A percentile compares a stretch with the other conserved stretches of the same genome.
These are phyloP conservation scores for Stachybotrys chartarum DNA, from an alignment of 2,329 filamentous ascomycete species.

Conservation along the genomic window DNA sequence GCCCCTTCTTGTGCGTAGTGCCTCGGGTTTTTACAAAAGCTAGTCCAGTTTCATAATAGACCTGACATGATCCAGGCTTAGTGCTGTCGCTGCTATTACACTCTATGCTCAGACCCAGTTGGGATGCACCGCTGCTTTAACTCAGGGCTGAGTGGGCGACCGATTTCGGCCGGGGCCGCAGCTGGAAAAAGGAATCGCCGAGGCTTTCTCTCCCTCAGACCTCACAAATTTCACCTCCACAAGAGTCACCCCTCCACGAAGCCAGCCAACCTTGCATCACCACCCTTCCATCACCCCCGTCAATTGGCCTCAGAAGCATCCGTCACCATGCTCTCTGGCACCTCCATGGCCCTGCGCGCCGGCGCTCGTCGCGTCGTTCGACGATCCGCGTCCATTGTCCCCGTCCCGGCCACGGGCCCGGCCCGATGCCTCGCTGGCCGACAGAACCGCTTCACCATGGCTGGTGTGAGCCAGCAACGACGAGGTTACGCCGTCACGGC, in stretches of 20 bases:
- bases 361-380: conserved; percentile 7
- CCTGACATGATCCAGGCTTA: too few relatives aligned
- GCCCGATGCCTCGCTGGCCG: conserved; percentile 1
- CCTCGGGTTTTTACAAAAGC: too few relatives aligned
- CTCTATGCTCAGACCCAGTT: too few relatives aligned
- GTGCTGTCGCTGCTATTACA: too few relatives aligned
- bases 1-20: too few relatives aligned
- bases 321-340: conserved; percentile 9
- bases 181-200: too few relatives aligned
- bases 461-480: conserved; percentile 1
- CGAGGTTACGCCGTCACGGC: conserved; percentile 30
- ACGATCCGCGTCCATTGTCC: conserved; percentile 9
- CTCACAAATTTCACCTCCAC: neutral
- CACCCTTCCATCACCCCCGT: neutral
- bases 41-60: too few relatives aligned
- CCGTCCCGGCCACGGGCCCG: neutral
- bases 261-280: neutral
- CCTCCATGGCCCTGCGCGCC: conserved; percentile 7
- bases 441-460: conserved; percentile 2
- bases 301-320: conserved; percentile 7
- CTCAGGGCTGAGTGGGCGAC: neutral
- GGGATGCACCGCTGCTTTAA: neutral
- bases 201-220: too few relatives aligned
- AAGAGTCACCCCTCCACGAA: neutral
- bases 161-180: neutral